Conservation (phyloP, 2,329 filamentous ascomycete genomes). For the Apiospora sp. region DNA sequence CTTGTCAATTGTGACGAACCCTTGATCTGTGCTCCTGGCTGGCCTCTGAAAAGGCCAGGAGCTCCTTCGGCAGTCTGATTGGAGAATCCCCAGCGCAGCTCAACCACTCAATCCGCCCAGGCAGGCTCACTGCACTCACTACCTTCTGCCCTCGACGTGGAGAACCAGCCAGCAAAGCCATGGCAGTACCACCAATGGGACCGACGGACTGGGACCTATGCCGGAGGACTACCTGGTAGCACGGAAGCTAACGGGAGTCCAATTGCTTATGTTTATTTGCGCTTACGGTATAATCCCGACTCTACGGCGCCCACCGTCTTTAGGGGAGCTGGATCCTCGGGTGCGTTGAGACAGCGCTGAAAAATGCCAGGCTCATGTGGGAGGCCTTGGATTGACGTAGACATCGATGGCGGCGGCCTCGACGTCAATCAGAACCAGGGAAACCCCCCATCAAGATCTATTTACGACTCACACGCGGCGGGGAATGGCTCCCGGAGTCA, state of each 20-base stretch:
- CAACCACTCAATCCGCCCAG: constrained; percentile 40
- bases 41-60: constrained; percentile 36
- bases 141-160: constrained; percentile 1
- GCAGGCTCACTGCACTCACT: constrained; percentile 16
- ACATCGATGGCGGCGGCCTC: not conserved
- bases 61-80: constrained; percentile 40
- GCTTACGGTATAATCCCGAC: constrained; percentile 3
- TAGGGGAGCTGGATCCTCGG: not conserved
- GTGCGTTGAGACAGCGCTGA: not conserved
- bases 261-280: constrained; percentile 12
- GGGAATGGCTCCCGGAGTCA: constrained; percentile 13
- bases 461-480: constrained; percentile 8
- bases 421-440: constrained; percentile 17
- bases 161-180: constrained; percentile 19
- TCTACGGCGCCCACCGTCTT: not conserved
- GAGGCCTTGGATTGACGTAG: not conserved
- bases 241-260: constrained; percentile 21
- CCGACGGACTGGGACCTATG: not conserved
- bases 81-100: constrained; percentile 38
- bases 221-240: not conserved
- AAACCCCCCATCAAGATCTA: not conserved
- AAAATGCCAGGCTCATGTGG: not conserved
- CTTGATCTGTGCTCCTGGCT: constrained; percentile 45
- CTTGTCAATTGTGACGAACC: constrained; percentile 42
- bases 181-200: constrained; percentile 20